These are phyloP conservation scores for Penicillium sp. DNA, from an alignment of 2,329 filamentous ascomycete species.

Conservation along the genomic window DNA sequence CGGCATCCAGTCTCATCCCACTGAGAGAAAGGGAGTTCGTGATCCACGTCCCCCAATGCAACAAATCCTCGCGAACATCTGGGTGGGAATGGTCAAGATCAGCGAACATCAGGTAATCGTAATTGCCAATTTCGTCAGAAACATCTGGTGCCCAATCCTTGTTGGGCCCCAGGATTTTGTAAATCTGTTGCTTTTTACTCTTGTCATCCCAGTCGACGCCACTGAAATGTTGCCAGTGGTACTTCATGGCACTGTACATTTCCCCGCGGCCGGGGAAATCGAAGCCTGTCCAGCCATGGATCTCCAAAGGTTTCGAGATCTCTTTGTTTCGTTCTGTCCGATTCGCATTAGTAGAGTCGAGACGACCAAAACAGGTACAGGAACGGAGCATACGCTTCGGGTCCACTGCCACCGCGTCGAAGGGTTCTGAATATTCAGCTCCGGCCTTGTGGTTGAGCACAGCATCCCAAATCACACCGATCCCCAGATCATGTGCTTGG, in stretches of 20 bases:
- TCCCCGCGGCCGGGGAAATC: conserved; percentile 62
- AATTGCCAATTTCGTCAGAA: conserved; percentile 65
- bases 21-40: conserved; percentile 58
- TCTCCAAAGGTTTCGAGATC: conserved; percentile 56
- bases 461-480: conserved; percentile 66
- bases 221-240: conserved; percentile 66
- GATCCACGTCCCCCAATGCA: conserved; percentile 68
- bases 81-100: conserved; percentile 65
- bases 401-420: conserved; percentile 63
- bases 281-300: conserved; percentile 67
- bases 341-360: background rate
- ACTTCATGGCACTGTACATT: conserved; percentile 61
- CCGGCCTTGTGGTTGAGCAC: conserved; percentile 72
- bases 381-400: conserved; percentile 36
- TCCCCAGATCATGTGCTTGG: conserved; percentile 51
- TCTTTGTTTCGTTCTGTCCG: conserved; percentile 49
- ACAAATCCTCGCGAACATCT: conserved; percentile 63
- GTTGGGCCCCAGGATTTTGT: conserved; percentile 61
- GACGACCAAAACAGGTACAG: background rate
- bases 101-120: conserved; percentile 68
- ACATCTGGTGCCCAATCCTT: conserved; percentile 65
- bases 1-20: conserved; percentile 69
- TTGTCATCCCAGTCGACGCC: conserved; percentile 65
- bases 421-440: conserved; percentile 64
- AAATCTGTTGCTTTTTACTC: conserved; percentile 60